Base-by-base conservation (phyloP, 192 early-diverging fungal genomes). In the Rhizophagus prolifer region DNA sequence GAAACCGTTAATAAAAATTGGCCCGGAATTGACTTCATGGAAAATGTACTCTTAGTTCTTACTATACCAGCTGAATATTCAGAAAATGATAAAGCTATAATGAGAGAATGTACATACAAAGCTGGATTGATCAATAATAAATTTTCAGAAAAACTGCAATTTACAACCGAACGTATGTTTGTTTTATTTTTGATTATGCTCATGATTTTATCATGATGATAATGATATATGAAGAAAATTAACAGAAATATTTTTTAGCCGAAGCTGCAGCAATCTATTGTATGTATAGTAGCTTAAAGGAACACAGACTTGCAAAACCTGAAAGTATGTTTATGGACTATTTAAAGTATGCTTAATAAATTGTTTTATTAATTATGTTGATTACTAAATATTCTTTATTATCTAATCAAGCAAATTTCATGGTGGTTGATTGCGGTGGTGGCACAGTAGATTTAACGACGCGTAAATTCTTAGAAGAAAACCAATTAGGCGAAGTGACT, bases 391-490 rank as follows among this genome's bases (percentile, higher is more conserved):
- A n/a, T n/a, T 34, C n/a, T 36, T n/a, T 21, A 68, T 38, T 44
- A 1, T 4, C n/a, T 10, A 54, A 31, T 46, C 9, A 25, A 70
- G 81, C 84, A 26, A 81, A 82, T 8, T 88, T 88, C 65, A 86
- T 88, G 85, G 84, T 88, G 46, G 85, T 84, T 72, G 87, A 88
- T 79, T 85, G 84, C 26, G 87, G 87, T 70, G 87, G 87, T 62
- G 87, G 87, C 67, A 88, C 87, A 9, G 87, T 88, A 0, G 87
- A 88, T 83, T 78, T 86, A 72, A 88, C 75, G 84, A 79, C 71
- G 70, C 46, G 21, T 23, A 44, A 28, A n/a, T 70, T 46, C 1
- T 70, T 70, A 21, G 13, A 23, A 41, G 41, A 25, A 8, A 31
- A 44, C 12, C 25, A 70, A 70, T 54, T 70, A 50, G 31, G 44